Conservation (phyloP, 2,329 filamentous ascomycete genomes). For the Bertia moriformis region DNA sequence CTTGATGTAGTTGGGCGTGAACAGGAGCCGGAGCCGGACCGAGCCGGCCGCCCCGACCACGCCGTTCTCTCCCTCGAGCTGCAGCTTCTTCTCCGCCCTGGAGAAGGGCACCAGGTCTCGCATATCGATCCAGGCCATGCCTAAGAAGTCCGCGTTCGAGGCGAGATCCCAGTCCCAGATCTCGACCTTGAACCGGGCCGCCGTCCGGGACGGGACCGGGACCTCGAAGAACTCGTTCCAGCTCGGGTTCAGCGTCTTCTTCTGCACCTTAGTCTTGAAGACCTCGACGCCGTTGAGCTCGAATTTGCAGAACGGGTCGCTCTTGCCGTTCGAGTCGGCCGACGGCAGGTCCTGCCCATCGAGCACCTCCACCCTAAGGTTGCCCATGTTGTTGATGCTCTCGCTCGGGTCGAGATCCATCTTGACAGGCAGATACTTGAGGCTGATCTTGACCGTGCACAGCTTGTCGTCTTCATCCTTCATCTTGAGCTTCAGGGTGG, state of each 20-base stretch:
- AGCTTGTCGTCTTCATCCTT: conserved; percentile 63
- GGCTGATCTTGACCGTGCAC: conserved; percentile 73
- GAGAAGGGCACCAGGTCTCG: conserved; percentile 73
- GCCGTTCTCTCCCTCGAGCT: conserved; percentile 56
- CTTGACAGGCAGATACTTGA: conserved; percentile 86
- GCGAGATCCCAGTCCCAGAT: conserved; percentile 96
- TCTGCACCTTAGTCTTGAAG: conserved; percentile 88
- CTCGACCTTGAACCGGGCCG: conserved; percentile 66
- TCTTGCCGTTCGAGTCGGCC: conserved; percentile 90
- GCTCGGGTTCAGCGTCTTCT: conserved; percentile 85
- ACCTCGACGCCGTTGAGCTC: conserved; percentile 76
- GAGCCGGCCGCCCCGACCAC: conserved; percentile 47
- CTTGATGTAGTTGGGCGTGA: conserved; percentile 83
- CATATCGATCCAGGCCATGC: conserved; percentile 61
- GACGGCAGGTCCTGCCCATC: conserved; percentile 79
- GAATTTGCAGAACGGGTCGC: conserved; percentile 93
- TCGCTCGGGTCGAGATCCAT: conserved; percentile 90
- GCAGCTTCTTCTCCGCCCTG: conserved; percentile 58
- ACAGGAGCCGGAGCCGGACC: conserved; percentile 70
- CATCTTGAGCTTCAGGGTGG: conserved; percentile 53
- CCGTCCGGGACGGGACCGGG: conserved; percentile 71
- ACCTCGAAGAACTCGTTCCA: conserved; percentile 97
- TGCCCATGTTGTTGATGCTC: conserved; percentile 98
- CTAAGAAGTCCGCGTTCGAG: conserved; percentile 84
- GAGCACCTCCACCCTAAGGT: conserved; percentile 79